A percentile compares a stretch with the other conserved stretches of the same genome.
Evolutionary conservation across 495 filamentous ascomycete species (phyloP).

Genomic region (Pyrenula massariospora): DNA sequence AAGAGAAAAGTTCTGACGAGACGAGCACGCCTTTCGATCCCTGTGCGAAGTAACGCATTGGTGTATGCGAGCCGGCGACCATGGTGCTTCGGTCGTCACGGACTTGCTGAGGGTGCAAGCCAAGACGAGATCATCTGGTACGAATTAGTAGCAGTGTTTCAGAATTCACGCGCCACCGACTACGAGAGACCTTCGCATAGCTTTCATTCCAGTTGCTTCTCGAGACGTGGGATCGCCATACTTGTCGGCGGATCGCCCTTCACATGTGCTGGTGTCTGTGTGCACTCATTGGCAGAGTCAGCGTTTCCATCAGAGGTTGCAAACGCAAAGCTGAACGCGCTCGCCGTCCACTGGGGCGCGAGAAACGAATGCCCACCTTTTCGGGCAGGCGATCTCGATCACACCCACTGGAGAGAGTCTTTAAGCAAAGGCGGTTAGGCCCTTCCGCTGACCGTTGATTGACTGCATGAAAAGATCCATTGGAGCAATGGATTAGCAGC

Average conservation of each 20-base stretch:
- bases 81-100: neutral
- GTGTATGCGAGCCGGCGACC: neutral
- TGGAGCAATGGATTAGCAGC: neutral
- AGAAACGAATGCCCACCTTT: neutral
- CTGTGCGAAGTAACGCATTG: neutral
- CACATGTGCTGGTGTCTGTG: neutral
- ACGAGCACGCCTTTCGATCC: neutral
- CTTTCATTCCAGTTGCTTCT: no score
- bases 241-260: neutral
- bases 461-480: neutral
- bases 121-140: neutral
- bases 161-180: neutral
- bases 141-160: neutral
- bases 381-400: neutral
- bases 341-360: neutral
- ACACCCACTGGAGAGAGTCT: neutral
- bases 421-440: neutral
- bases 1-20: no score
- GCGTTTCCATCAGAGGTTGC: neutral
- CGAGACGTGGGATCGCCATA: no score
- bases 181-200: no score
- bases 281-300: neutral
- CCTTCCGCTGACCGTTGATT: neutral
- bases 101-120: neutral
- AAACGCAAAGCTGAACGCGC: neutral